These are phyloP conservation scores for Heimioporus retisporus DNA, from an alignment of 1,284 basidiomycete genomes.

Conservation along the genomic window DNA sequence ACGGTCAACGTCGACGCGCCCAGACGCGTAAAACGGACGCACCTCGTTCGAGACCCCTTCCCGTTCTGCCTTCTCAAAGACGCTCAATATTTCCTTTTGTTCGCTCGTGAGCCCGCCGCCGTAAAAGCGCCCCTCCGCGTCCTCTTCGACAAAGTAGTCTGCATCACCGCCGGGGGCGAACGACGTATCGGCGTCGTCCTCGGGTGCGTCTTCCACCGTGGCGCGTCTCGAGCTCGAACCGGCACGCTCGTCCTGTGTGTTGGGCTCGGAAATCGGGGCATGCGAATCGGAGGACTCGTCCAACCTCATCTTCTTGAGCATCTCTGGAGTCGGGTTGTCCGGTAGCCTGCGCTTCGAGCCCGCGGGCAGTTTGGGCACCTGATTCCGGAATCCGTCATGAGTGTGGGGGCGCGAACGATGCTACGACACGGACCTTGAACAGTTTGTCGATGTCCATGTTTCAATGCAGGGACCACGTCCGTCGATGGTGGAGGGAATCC, in stretches of 20 bases:
- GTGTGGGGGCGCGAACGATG: slow-evolving; percentile 8
- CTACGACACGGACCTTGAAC: slow-evolving; percentile 70
- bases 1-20: slow-evolving; percentile 35
- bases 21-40: slow-evolving; percentile 43
- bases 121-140: slow-evolving; percentile 94
- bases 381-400: slow-evolving; percentile 7
- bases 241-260: slow-evolving; percentile 30
- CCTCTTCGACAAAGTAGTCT: slow-evolving; percentile 92
- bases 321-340: slow-evolving; percentile 84
- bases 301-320: slow-evolving; percentile 82
- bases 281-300: slow-evolving; percentile 47
- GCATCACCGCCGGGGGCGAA: slow-evolving; percentile 89
- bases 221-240: slow-evolving; percentile 51
- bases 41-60: slow-evolving; percentile 78
- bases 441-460: slow-evolving; percentile 84
- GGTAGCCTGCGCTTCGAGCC: slow-evolving; percentile 84
- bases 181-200: slow-evolving; percentile 57
- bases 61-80: slow-evolving; percentile 82
- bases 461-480: not conserved
- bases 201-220: slow-evolving; percentile 68
- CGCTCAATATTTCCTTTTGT: slow-evolving; percentile 92
- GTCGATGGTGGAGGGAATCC: slow-evolving; percentile 2
- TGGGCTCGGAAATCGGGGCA: slow-evolving; percentile 21
- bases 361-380: slow-evolving; percentile 79
- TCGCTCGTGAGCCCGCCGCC: slow-evolving; percentile 92